A percentile compares a stretch with the other conserved stretches of the same genome.
Conservation (phyloP, 345 rosid species). For the Citrus maxima region DNA sequence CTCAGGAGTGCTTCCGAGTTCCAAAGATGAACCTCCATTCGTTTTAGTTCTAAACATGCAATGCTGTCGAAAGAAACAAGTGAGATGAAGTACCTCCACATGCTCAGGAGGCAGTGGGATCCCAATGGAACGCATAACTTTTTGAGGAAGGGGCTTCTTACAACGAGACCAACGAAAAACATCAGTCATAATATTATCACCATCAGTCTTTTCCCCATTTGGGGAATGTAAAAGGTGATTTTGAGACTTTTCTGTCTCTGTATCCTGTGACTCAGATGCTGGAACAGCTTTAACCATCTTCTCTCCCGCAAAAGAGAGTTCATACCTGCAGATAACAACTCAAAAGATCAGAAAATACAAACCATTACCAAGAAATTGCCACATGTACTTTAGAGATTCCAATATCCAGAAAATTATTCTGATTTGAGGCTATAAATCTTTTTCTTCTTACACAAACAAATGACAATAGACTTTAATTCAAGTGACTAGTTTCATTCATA, state of each 20-base stretch:
- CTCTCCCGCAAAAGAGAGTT: constrained; percentile 91
- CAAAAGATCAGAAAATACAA: constrained; percentile 6
- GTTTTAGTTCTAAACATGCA: constrained; percentile 3
- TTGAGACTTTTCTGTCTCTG: constrained; percentile 63
- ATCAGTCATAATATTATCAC: constrained; percentile 61
- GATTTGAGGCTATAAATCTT: not conserved
- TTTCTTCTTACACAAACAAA: not conserved
- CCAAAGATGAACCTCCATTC: not conserved
- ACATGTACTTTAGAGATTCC: not conserved
- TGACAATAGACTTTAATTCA: not conserved
- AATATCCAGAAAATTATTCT: not conserved
- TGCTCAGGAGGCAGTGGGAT: constrained; percentile 84
- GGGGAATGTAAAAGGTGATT: constrained; percentile 51
- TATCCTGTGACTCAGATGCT: constrained; percentile 49
- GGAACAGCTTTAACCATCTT: constrained; percentile 61
- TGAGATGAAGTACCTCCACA: constrained; percentile 58
- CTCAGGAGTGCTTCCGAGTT: not conserved
- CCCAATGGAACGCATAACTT: constrained; percentile 80
- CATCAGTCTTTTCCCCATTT: constrained; percentile 72
- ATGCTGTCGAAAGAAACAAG: not conserved
- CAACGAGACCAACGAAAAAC: constrained; percentile 94
- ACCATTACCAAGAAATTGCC: not conserved
- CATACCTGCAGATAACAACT: constrained; percentile 52
- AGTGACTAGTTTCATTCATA: not conserved
- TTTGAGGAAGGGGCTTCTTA: constrained; percentile 88